phyloP scores from a whole-genome alignment of 805 yeast genomes.

The Candida takata region DNA sequence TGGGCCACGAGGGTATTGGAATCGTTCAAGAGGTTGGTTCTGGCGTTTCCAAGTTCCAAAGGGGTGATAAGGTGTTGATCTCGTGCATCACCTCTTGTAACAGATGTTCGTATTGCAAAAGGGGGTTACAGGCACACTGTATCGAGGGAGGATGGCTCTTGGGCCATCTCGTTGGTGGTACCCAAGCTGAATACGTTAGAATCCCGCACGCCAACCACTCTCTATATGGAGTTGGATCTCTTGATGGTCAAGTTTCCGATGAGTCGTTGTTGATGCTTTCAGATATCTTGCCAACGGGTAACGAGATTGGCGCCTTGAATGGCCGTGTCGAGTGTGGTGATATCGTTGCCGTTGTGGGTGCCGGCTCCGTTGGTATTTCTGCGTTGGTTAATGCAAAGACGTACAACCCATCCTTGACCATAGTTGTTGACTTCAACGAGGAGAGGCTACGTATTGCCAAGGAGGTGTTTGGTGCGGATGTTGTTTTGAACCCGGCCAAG shows the following conservation, averaged over 20 bases:
- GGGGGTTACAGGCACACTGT: constrained; percentile 56
- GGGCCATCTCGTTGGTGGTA: constrained; percentile 58
- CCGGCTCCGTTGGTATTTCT: constrained; percentile 62
- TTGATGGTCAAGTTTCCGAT: constrained; percentile 32
- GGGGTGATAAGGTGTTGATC: constrained; percentile 53
- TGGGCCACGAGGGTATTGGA: constrained; percentile 64
- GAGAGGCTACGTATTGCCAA: constrained; percentile 50
- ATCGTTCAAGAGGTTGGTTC: constrained; percentile 43
- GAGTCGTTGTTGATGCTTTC: constrained; percentile 53
- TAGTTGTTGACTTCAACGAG: constrained; percentile 55
- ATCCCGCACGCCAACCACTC: constrained; percentile 44
- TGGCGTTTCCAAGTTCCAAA: constrained; percentile 40
- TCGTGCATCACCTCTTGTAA: constrained; percentile 64
- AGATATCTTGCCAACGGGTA: constrained; percentile 61
- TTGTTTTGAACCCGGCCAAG: constrained; percentile 45
- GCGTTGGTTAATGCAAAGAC: constrained; percentile 50
- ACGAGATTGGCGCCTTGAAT: constrained; percentile 58
- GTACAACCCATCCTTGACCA: constrained; percentile 47
- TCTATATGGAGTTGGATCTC: constrained; percentile 26
- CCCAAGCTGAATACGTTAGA: constrained; percentile 56
- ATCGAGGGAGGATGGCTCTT: constrained; percentile 45
- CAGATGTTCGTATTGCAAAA: constrained; percentile 47
- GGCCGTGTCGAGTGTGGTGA: constrained; percentile 48
- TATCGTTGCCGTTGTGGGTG: constrained; percentile 55
- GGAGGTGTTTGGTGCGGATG: constrained; percentile 52